Conservation (phyloP, 2,329 filamentous ascomycete genomes). For the Cordyceps tenuipes region DNA sequence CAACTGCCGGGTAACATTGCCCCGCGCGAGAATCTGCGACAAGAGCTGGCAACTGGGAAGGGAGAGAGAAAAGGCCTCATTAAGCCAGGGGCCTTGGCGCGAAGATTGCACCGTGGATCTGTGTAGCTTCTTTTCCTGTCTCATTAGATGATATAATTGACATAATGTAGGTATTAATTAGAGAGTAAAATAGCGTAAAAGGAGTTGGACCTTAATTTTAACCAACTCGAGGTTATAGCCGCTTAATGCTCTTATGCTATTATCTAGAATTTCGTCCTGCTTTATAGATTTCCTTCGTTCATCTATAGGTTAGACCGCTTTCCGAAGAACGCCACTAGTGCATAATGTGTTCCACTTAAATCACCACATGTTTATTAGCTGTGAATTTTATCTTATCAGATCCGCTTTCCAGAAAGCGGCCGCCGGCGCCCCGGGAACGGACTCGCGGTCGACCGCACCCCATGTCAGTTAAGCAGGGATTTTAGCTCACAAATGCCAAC, state of each 20-base stretch:
- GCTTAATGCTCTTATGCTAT: too few relatives aligned
- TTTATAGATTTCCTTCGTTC: too few relatives aligned
- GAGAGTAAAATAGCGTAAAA: too few relatives aligned
- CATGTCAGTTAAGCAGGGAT: neutral
- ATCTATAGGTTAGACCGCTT: too few relatives aligned
- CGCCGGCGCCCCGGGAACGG: neutral
- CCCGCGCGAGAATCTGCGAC: neutral
- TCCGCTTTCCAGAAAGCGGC: neutral
- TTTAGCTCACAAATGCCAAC: neutral
- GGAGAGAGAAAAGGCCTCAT: neutral
- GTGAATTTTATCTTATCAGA: constrained; percentile 5
- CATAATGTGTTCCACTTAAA: too few relatives aligned
- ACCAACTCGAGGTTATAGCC: too few relatives aligned
- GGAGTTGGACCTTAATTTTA: too few relatives aligned
- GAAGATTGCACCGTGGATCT: neutral
- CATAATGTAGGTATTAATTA: too few relatives aligned
- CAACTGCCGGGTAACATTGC: neutral
- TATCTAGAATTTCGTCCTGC: too few relatives aligned
- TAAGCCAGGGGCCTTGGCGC: neutral
- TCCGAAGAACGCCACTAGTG: too few relatives aligned
- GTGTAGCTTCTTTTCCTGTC: neutral
- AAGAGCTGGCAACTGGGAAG: neutral
- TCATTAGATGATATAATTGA: neutral
- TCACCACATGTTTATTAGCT: neutral
- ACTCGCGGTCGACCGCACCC: neutral